Evolutionary conservation across 2,329 filamentous ascomycete genomes (phyloP).

Genomic region (Hawksworthiomyces lignivorus): DNA sequence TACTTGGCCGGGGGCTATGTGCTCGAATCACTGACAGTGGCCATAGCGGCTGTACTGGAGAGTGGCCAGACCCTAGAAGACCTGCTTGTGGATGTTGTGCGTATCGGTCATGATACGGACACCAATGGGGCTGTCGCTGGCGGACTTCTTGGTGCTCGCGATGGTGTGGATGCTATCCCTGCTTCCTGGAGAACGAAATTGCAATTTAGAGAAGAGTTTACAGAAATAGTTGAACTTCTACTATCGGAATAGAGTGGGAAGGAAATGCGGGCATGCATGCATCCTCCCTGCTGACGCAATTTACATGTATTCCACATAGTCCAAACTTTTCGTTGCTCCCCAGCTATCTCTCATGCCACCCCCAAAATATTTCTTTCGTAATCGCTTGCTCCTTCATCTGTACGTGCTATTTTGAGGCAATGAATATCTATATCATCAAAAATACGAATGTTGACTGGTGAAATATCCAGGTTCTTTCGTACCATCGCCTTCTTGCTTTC

Average conservation of each 20-base stretch:
- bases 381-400: constrained; percentile 8
- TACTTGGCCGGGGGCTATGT: constrained; percentile 32
- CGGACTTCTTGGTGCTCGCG: constrained; percentile 36
- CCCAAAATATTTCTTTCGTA: constrained; percentile 5
- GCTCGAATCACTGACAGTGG: constrained; percentile 33
- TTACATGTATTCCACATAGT: too few species aligned
- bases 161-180: constrained; percentile 35
- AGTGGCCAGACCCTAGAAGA: constrained; percentile 28
- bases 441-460: constrained; percentile 11
- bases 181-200: constrained; percentile 29
- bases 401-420: neutral
- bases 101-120: constrained; percentile 37
- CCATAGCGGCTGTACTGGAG: constrained; percentile 35
- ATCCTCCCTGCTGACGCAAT: too few species aligned
- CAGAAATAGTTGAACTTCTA: constrained; percentile 1
- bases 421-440: constrained; percentile 4
- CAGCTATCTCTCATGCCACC: too few species aligned
- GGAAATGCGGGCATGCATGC: too few species aligned
- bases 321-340: too few species aligned
- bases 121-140: constrained; percentile 40
- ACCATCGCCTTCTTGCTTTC: constrained; percentile 8
- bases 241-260: neutral
- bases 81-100: constrained; percentile 37
- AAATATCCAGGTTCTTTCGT: constrained; percentile 9
- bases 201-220: constrained; percentile 33